Base-by-base conservation (phyloP, 2,329 filamentous ascomycete genomes). In the Hypoxylon sp. region DNA sequence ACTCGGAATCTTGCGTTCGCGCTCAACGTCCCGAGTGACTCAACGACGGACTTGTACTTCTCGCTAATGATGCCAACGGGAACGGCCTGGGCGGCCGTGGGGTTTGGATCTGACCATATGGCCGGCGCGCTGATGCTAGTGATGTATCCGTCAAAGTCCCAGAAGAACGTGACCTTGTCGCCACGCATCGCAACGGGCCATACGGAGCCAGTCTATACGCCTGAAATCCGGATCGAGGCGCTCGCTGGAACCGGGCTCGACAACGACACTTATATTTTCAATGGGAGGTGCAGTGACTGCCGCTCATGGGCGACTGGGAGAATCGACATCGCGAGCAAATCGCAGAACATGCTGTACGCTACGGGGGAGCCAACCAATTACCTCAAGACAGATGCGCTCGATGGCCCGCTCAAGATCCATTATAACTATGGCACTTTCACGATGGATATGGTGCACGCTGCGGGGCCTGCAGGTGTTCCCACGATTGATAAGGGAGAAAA, bases 11-110 rank as follows among this genome's bases (percentile, higher is more conserved):
- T 82, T 1, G 91, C 91, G 6, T 85, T 87, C 63, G 88, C 88
- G 19, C 75, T 97, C 9, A 94, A 97, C 78, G 83, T 97, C 48
- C 92, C 94, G 65, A 95, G 90, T 78, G 91, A 83, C 62, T 79
- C 80, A 24, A 71, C 78, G 26, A 81, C 80, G 48, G 82, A 88
- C 71, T 74, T 89, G 42, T 88, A 83, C 78, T 87, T 89, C 76
- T 83, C 83, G n/a, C 72, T 90, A 14, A 82, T 84, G 64, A 83
- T 85, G 42, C 81, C 83, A 31, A 78, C 76, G 39, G 74, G 76
- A 9, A 78, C 81, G 39, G 82, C 84, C 37, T 90, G 86, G 86
- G 83, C 83, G 46, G 86, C 84, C 63, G 76, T 90, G 46, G 88
- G 88, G 37, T 81, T 88, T 39, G 88, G 87, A 50, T 82, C 80